Evolutionary conservation across 768 basidiomycete species (phyloP).

Genomic region (Suillus lakei): DNA sequence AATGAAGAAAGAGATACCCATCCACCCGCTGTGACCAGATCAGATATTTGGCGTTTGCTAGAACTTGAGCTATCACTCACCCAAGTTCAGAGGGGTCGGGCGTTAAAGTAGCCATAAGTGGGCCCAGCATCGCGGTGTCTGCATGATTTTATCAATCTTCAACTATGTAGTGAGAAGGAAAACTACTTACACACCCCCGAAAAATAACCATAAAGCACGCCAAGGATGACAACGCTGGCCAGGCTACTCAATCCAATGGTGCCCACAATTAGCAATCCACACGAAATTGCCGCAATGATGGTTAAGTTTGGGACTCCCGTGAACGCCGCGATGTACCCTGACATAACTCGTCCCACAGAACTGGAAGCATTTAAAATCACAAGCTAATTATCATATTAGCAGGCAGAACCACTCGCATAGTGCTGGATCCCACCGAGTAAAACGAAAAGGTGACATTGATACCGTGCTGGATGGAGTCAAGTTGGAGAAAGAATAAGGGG

Average conservation of each 20-base stretch:
- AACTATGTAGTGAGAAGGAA: too few species aligned
- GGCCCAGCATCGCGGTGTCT: slow-evolving; percentile 46
- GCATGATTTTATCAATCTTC: neutral
- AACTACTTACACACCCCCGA: slow-evolving; percentile 46
- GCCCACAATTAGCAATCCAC: slow-evolving; percentile 48
- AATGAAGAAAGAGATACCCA: too few species aligned
- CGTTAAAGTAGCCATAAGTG: slow-evolving; percentile 49
- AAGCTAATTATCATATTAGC: slow-evolving; percentile 37
- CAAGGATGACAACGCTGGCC: slow-evolving; percentile 46
- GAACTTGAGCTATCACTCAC: too few species aligned
- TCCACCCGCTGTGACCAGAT: too few species aligned
- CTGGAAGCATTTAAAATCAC: slow-evolving; percentile 60
- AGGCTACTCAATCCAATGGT: slow-evolving; percentile 48
- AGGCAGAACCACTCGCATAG: too few species aligned
- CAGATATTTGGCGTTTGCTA: too few species aligned
- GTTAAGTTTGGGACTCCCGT: slow-evolving; percentile 40
- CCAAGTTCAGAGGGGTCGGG: slow-evolving; percentile 35
- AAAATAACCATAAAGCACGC: slow-evolving; percentile 54
- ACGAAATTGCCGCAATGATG: slow-evolving; percentile 38
- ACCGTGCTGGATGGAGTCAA: slow-evolving; percentile 54
- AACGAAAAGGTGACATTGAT: slow-evolving; percentile 53
- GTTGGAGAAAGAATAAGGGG: slow-evolving; percentile 63
- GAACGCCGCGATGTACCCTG: slow-evolving; percentile 48
- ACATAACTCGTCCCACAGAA: slow-evolving; percentile 57
- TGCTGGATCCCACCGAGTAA: slow-evolving; percentile 48